These are phyloP conservation scores for Curvularia lunata DNA, from an alignment of 2,329 filamentous ascomycete species.

Conservation along the genomic window DNA sequence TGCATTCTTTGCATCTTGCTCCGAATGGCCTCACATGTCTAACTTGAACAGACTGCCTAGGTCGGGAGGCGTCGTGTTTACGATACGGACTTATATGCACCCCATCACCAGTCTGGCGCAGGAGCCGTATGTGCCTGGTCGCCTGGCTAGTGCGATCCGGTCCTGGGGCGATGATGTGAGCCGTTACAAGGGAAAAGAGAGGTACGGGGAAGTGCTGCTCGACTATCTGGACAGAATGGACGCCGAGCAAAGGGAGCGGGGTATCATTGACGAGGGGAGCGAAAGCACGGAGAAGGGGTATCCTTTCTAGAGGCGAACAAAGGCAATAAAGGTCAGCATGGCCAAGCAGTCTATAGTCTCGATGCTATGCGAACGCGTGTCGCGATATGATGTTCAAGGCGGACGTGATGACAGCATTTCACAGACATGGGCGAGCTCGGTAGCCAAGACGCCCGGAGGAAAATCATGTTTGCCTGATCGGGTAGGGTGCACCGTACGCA, in stretches of 20 bases:
- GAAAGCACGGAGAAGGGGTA: slow-evolving; percentile 65
- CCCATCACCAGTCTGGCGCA: slow-evolving; percentile 70
- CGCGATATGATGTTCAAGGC: neutral
- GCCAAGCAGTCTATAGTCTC: neutral
- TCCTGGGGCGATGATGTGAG: slow-evolving; percentile 83
- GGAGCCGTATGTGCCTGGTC: slow-evolving; percentile 78
- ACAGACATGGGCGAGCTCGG: neutral
- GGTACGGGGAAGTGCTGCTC: slow-evolving; percentile 74
- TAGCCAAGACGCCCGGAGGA: neutral
- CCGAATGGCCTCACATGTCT: neutral
- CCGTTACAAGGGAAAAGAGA: slow-evolving; percentile 77
- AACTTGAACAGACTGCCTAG: slow-evolving; percentile 48
- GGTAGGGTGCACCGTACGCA: neutral
- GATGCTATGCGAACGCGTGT: neutral
- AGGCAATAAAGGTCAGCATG: neutral
- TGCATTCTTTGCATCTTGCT: neutral
- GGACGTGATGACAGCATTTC: neutral
- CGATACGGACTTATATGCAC: slow-evolving; percentile 80
- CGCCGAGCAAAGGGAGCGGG: slow-evolving; percentile 71
- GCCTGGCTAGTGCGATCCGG: slow-evolving; percentile 76
- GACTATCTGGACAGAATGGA: slow-evolving; percentile 79
- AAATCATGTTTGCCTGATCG: neutral
- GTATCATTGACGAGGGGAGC: slow-evolving; percentile 67
- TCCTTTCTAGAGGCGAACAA: slow-evolving; percentile 57
- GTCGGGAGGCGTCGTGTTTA: slow-evolving; percentile 66